Percentiles rank a stretch among this genome's conserved stretches.
phyloP scores from a whole-genome alignment of 164 flowering plant species.

The Saururus chinensis region DNA sequence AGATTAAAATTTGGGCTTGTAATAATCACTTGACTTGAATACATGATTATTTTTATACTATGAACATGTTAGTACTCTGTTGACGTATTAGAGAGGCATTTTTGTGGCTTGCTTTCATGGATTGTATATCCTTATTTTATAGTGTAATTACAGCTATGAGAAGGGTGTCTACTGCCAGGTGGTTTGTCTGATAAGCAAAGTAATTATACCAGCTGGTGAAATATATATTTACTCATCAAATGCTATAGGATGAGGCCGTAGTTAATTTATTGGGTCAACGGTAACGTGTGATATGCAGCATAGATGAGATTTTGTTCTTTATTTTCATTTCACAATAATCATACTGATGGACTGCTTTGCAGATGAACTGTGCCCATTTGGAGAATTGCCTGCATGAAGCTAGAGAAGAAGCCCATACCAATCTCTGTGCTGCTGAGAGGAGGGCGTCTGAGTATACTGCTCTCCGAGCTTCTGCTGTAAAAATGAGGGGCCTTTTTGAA shows the following conservation, averaged over 20 bases:
- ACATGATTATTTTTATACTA: no score
- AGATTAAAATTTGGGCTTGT: no score
- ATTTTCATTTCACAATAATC: neutral
- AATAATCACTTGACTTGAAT: no score
- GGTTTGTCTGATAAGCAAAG: neutral
- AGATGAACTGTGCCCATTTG: conserved; percentile 99
- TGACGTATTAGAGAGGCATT: no score
- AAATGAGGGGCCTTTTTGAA: conserved; percentile 81
- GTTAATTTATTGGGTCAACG: no score
- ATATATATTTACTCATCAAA: no score
- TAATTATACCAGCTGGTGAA: neutral
- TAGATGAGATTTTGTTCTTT: neutral
- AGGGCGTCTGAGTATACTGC: conserved; percentile 86
- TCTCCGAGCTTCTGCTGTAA: conserved; percentile 83
- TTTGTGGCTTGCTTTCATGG: no score
- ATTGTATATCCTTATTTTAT: no score
- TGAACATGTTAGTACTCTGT: no score
- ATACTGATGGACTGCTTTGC: conserved; percentile 3
- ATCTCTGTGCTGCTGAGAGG: conserved; percentile 90
- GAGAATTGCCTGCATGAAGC: conserved; percentile 98
- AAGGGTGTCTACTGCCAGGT: neutral
- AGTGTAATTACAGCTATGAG: neutral
- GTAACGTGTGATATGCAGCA: no score
- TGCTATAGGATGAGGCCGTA: no score
- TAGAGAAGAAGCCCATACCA: conserved; percentile 97